Evolutionary conservation across 2,329 filamentous ascomycete genomes (phyloP).

Genomic region (Verticillium isaacii): DNA sequence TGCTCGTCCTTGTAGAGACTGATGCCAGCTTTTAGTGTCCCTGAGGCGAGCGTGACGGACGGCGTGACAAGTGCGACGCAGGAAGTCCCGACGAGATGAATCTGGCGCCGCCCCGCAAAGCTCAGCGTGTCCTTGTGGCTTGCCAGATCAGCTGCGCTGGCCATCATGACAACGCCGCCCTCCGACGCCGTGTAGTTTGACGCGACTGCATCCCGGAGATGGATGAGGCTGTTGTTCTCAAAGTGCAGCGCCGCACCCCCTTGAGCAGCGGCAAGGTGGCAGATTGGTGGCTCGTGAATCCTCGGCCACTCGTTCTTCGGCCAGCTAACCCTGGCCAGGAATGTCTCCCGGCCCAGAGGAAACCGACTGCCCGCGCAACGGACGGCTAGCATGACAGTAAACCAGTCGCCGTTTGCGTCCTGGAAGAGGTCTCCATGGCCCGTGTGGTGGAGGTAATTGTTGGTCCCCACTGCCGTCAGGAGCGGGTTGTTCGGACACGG

Average conservation of each 20-base stretch:
- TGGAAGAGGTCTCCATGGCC: slow-evolving; percentile 28
- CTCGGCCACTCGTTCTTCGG: slow-evolving; percentile 1
- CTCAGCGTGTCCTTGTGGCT: background rate
- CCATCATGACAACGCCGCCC: background rate
- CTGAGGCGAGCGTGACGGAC: background rate
- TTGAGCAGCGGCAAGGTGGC: too few species aligned
- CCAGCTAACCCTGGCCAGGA: slow-evolving; percentile 2
- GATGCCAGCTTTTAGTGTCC: background rate
- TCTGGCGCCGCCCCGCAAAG: background rate
- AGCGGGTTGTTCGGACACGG: slow-evolving; percentile 30
- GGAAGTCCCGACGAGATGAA: background rate
- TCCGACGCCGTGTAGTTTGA: background rate
- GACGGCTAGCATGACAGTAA: slow-evolving; percentile 17
- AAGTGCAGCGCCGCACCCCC: background rate
- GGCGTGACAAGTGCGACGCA: background rate
- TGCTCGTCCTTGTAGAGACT: slow-evolving; percentile 1
- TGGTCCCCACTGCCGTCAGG: slow-evolving; percentile 24
- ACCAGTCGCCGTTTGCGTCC: slow-evolving; percentile 35
- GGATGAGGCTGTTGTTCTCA: background rate
- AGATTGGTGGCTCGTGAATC: background rate
- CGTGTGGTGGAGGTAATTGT: slow-evolving; percentile 22
- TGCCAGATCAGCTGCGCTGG: background rate
- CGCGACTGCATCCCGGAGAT: background rate
- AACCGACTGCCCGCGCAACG: background rate
- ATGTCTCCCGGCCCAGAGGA: slow-evolving; percentile 2